Evolutionary conservation across 208 protist species (phyloP).

Genomic region (Plasmodiophora brassicae): DNA sequence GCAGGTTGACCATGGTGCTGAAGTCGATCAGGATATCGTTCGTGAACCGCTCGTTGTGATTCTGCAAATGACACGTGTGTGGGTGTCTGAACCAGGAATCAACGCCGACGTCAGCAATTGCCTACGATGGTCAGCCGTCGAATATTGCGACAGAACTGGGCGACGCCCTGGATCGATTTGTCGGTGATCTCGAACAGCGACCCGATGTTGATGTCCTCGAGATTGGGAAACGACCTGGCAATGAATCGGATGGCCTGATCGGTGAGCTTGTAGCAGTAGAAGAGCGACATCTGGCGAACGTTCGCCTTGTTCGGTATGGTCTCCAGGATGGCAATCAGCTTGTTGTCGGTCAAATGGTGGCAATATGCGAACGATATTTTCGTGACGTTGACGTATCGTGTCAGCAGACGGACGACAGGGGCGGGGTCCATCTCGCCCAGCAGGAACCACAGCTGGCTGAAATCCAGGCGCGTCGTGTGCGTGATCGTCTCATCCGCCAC

Average conservation of each 20-base stretch:
- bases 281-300: neutral
- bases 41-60: constrained; percentile 6
- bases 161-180: neutral
- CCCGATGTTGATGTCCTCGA: neutral
- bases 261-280: constrained; percentile 23
- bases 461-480: neutral
- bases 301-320: constrained; percentile 1
- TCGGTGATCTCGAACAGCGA: constrained; percentile 25
- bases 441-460: neutral
- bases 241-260: neutral
- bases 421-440: neutral
- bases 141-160: constrained; percentile 1
- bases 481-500: neutral
- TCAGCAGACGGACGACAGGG: neutral
- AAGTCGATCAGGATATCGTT: constrained; percentile 18
- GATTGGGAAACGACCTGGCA: constrained; percentile 25
- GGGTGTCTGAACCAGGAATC: neutral
- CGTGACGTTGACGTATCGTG: neutral
- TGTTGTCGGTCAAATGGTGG: constrained; percentile 4
- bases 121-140: neutral
- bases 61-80: neutral
- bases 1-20: constrained; percentile 12
- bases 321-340: neutral
- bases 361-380: constrained; percentile 2
- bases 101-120: neutral